phyloP scores from a whole-genome alignment of 2,329 filamentous ascomycete species.

The Monosporascus sp. region DNA sequence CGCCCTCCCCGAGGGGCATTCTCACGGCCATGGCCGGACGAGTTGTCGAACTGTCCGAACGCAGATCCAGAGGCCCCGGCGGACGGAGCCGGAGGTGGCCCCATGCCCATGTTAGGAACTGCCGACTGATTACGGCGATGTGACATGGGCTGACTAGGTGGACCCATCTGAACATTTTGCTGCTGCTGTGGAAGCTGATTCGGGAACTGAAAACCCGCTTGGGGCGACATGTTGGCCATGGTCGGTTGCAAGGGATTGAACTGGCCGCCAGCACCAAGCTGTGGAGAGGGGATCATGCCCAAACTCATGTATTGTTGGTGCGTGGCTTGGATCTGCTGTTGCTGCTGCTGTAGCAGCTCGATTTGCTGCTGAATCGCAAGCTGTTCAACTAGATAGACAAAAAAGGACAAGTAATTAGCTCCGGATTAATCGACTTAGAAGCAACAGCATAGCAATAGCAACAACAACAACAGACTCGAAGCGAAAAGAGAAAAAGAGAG shows the following conservation, averaged over 20 bases:
- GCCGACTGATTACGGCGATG: slow-evolving; percentile 98
- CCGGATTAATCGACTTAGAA: background rate
- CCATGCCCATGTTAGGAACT: slow-evolving; percentile 86
- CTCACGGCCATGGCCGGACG: slow-evolving; percentile 59
- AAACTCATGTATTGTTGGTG: slow-evolving; percentile 98
- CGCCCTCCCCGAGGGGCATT: slow-evolving; percentile 69
- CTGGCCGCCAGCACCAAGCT: slow-evolving; percentile 65
- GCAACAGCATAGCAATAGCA: slow-evolving; percentile 8
- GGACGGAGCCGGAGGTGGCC: slow-evolving; percentile 82
- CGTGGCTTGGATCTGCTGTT: slow-evolving; percentile 93
- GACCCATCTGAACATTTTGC: slow-evolving; percentile 68
- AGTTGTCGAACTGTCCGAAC: slow-evolving; percentile 74
- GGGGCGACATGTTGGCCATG: slow-evolving; percentile 72
- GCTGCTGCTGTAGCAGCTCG: slow-evolving; percentile 92
- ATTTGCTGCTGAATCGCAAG: slow-evolving; percentile 97
- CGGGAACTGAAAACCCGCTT: slow-evolving; percentile 85
- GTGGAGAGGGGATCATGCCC: slow-evolving; percentile 86
- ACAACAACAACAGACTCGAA: slow-evolving; percentile 2
- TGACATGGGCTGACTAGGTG: slow-evolving; percentile 71
- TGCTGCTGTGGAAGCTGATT: slow-evolving; percentile 63
- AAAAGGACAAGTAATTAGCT: slow-evolving; percentile 16
- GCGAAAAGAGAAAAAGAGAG: slow-evolving; percentile 3
- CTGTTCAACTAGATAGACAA: slow-evolving; percentile 72
- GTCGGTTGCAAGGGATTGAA: slow-evolving; percentile 77
- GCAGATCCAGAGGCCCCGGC: slow-evolving; percentile 75